Percentiles rank a stretch among this genome's conserved stretches.
These are phyloP conservation scores for Candida sanyaensis DNA, from an alignment of 1,139 yeast genomes.

Conservation along the genomic window DNA sequence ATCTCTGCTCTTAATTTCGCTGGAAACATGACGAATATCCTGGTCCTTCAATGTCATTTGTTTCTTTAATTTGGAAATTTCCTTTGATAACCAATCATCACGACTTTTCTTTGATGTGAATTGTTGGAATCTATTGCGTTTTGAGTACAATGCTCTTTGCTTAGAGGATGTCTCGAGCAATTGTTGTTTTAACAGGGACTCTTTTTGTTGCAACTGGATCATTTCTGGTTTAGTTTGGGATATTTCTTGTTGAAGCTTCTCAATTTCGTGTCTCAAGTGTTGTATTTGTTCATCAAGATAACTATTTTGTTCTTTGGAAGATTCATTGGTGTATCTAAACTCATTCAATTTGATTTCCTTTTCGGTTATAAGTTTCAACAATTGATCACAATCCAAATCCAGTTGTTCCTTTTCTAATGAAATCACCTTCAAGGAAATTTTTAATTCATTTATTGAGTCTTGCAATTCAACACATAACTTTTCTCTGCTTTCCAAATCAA, in stretches of 20 bases:
- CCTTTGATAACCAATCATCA: conserved; percentile 63
- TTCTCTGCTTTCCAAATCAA: conserved; percentile 52
- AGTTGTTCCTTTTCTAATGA: conserved; percentile 54
- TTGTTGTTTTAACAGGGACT: conserved; percentile 38
- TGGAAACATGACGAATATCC: conserved; percentile 23
- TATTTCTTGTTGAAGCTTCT: conserved; percentile 24
- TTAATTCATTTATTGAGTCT: conserved; percentile 44
- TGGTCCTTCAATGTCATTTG: conserved; percentile 23
- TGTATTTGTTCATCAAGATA: conserved; percentile 20
- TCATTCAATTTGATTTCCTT: conserved; percentile 43
- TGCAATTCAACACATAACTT: conserved; percentile 47
- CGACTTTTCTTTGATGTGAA: conserved; percentile 61
- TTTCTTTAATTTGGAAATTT: conserved; percentile 24
- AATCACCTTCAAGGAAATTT: conserved; percentile 38
- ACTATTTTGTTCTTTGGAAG: conserved; percentile 18
- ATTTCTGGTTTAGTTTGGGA: conserved; percentile 43
- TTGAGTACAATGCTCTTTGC: conserved; percentile 68
- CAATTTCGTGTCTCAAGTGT: conserved; percentile 21
- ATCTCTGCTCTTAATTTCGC: conserved; percentile 21
- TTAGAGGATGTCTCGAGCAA: conserved; percentile 49
- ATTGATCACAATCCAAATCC: conserved; percentile 50
- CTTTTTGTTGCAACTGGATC: conserved; percentile 38
- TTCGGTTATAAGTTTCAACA: conserved; percentile 39
- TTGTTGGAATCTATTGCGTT: conserved; percentile 69
- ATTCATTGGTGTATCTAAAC: conserved; percentile 20